Evolutionary conservation across 2,329 filamentous ascomycete genomes (phyloP).

Genomic region (Alternaria incomplexa): DNA sequence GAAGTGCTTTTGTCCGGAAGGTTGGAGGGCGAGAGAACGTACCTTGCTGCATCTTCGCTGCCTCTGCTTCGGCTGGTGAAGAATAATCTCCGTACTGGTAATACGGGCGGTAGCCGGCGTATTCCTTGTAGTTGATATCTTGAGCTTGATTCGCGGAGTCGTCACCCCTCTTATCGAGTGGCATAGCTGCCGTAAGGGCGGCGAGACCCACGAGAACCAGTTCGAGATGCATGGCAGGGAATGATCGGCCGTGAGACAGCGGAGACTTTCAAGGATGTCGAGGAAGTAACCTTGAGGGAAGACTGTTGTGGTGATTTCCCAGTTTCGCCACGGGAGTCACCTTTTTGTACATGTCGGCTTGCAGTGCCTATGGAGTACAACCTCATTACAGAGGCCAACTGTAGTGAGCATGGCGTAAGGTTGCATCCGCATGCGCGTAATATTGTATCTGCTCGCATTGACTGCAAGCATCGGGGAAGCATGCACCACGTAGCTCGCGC

Average conservation of each 20-base stretch:
- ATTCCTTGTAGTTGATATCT: slow-evolving; percentile 6
- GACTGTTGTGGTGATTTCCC: neutral
- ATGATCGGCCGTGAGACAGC: neutral
- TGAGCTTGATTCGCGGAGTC: neutral
- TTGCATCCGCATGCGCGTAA: slow-evolving; percentile 5
- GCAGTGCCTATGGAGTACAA: neutral
- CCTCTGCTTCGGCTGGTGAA: neutral
- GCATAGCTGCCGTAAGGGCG: slow-evolving; percentile 13
- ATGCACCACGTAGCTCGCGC: neutral
- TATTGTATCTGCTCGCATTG: neutral
- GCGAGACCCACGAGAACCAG: slow-evolving; percentile 17
- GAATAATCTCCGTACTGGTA: slow-evolving; percentile 6
- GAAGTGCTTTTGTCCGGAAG: fast-evolving
- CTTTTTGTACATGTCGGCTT: slow-evolving; percentile 10
- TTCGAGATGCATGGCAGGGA: slow-evolving; percentile 19
- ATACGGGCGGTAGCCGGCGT: slow-evolving; percentile 11
- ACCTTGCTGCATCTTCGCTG: neutral
- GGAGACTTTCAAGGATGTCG: neutral
- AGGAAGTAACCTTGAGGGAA: neutral
- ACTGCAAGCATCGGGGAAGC: neutral
- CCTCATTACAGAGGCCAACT: neutral
- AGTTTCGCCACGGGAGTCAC: neutral
- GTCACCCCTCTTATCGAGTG: slow-evolving; percentile 10
- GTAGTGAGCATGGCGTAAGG: slow-evolving; percentile 4
- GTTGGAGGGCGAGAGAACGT: neutral